Conservation (phyloP, 1,139 yeast genomes). For the Wickerhamiella pararugosa region DNA sequence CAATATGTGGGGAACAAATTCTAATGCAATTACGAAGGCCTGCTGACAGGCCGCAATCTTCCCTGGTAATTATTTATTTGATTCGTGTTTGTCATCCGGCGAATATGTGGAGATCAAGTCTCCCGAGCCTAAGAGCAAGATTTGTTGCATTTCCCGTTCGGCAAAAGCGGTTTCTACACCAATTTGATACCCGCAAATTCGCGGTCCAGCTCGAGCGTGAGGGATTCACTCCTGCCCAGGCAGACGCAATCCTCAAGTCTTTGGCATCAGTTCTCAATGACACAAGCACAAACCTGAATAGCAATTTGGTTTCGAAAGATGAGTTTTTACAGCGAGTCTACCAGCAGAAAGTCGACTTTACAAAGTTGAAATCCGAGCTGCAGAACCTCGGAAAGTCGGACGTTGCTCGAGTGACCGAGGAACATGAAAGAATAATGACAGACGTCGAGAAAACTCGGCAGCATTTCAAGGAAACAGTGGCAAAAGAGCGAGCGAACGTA, state of each 20-base stretch:
- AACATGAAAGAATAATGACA: constrained; percentile 70
- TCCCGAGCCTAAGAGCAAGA: too few relatives aligned
- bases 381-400: constrained; percentile 81
- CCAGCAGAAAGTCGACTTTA: constrained; percentile 93
- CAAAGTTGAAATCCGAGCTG: constrained; percentile 80
- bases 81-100: too few relatives aligned
- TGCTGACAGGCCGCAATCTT: too few relatives aligned
- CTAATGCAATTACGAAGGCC: too few relatives aligned
- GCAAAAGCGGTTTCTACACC: constrained; percentile 16
- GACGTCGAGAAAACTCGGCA: constrained; percentile 80
- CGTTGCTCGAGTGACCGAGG: constrained; percentile 65
- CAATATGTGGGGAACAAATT: too few relatives aligned
- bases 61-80: too few relatives aligned
- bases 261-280: constrained; percentile 68
- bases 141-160: too few relatives aligned
- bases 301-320: constrained; percentile 69
- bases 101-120: too few relatives aligned
- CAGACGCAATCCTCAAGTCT: constrained; percentile 65
- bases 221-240: constrained; percentile 63
- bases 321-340: constrained; percentile 71
- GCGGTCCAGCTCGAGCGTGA: constrained; percentile 51
- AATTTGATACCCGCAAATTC: constrained; percentile 68
- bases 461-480: constrained; percentile 76
- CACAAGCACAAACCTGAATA: constrained; percentile 61
- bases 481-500: constrained; percentile 81